A percentile compares a stretch with the other conserved stretches of the same genome.
Evolutionary conservation across 2,329 filamentous ascomycete genomes (phyloP).

Genomic region (Fusarium dlaminii): DNA sequence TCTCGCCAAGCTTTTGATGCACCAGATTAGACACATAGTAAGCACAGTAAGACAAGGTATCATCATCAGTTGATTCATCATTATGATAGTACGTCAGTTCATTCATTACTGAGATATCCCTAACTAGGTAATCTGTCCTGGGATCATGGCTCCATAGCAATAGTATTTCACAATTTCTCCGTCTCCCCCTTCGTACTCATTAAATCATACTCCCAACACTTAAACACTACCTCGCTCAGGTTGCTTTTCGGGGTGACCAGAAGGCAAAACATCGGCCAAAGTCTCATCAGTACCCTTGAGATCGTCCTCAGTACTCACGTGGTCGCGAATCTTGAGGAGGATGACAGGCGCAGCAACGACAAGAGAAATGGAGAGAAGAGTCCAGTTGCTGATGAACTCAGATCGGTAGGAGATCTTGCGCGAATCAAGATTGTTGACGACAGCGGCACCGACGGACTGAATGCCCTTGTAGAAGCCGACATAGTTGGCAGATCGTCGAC

Average conservation of each 20-base stretch:
- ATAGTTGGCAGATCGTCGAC: constrained; percentile 90
- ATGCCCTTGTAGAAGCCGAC: constrained; percentile 91
- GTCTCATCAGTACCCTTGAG: constrained; percentile 88
- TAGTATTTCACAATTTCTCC: constrained; percentile 4
- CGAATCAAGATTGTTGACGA: constrained; percentile 49
- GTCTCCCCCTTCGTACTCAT: neutral
- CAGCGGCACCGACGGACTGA: constrained; percentile 77
- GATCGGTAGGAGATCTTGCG: constrained; percentile 67
- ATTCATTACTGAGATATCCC: constrained; percentile 2
- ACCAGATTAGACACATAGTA: neutral
- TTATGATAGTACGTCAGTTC: neutral
- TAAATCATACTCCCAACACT: neutral
- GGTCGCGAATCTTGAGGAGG: constrained; percentile 80
- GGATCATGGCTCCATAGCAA: neutral
- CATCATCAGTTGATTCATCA: neutral
- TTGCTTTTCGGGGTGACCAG: constrained; percentile 28
- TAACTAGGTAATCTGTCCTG: neutral
- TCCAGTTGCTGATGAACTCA: constrained; percentile 80
- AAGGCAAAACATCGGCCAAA: constrained; percentile 69
- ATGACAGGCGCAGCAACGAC: constrained; percentile 83
- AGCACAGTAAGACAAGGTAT: neutral
- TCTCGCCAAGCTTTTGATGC: neutral
- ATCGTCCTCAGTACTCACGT: constrained; percentile 83
- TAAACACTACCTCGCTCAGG: constrained; percentile 5
- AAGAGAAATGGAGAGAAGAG: constrained; percentile 75